Evolutionary conservation across 1,139 yeast species (phyloP), one percentile per base, ranked within the genome.

Genomic region (Taphrina communis): DNA sequence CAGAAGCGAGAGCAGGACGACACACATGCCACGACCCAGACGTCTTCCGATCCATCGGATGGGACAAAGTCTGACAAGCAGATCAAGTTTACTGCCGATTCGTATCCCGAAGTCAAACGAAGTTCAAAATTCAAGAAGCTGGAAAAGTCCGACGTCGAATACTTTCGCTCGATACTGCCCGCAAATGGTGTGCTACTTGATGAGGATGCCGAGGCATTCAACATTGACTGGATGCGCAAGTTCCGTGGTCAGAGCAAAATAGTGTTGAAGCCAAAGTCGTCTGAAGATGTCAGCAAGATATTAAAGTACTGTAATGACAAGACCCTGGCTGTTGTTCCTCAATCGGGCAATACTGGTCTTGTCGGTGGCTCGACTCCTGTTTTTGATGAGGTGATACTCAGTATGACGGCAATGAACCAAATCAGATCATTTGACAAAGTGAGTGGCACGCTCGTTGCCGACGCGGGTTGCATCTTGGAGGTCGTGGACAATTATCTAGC

Each of bases 151-250:
- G 96, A 93, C 75, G 71, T 93, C n/a, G 82, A 79, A 0, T 82
- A 78, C 74, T 94, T 94, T 81, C 80, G 81, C 73, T 76, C 85
- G 0, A 80, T 93, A 41, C 79, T 92, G 71, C 80, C 82, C 0
- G 65, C 69, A n/a, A 80, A 79, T 75, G 83, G 79, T 63, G 85
- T 79, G 71, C 82, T 84, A 71, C 78, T 81, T 68, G 84, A 76
- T 73, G 87, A 86, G 65, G 96, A 90, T 75, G 81, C 93, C 65
- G 83, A 85, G 46, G 85, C 85, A 72, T 91, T 80, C 82, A 94
- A 94, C 76, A 95, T 90, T 77, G 99, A 94, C 78, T 91, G 97
- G 95, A 94, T 93, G 97, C 84, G 92, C 77, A 94, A 94, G 79
- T 94, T 93, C 79, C 83, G 86, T 71, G 99, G 99, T 21, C 91